Evolutionary conservation across 345 rosid species (phyloP), one percentile per base, ranked within the genome.

Genomic region (Salix dunnii): DNA sequence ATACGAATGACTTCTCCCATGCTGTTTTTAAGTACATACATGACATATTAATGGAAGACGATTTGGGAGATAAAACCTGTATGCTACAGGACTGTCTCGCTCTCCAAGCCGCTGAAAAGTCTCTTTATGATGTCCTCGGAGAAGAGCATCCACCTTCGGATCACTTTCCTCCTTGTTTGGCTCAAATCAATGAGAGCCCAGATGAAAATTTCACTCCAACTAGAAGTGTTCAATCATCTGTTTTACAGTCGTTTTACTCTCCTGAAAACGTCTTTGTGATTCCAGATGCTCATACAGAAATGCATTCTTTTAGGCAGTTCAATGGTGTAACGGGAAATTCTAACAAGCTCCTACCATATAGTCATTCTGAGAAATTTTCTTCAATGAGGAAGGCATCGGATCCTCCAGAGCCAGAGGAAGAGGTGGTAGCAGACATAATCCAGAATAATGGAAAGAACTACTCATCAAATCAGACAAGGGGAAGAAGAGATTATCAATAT

Each of bases 31-130:
- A 80, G 62, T 80, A 65, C 68, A 67, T 80, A 30, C n/a, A 53
- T n/a, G 79, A 80, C 43, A 53, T 80, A 0, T 36, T 80, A 62
- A 75, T 80, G 79, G 82, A 80, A 66, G 82, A 75, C 25, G 72
- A 71, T 2, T 31, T 70, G 69, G 79, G 53, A 31, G 72, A 40
- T 40, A 38, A 87, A 80, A 77, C 87, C 67, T 89, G 89, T 78
- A 91, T 94, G 97, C 80, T 91, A 71, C 91, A 87, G 85, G 92
- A 90, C 36, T 85, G 89, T 75, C 86, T 91, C 55, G 92, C 98
- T 25, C 88, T 94, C 74, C 98, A 94, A 84, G 95, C 93, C 2
- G 92, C 91, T 17, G 97, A 91, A 73, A 94, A 82, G 68, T 89
- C 95, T 48, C 86, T 93, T 36, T 89, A 83, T 67, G 92, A 92